Evolutionary conservation across 176 grass and related monocot species (phyloP).

Genomic region (Zoysia japonica): DNA sequence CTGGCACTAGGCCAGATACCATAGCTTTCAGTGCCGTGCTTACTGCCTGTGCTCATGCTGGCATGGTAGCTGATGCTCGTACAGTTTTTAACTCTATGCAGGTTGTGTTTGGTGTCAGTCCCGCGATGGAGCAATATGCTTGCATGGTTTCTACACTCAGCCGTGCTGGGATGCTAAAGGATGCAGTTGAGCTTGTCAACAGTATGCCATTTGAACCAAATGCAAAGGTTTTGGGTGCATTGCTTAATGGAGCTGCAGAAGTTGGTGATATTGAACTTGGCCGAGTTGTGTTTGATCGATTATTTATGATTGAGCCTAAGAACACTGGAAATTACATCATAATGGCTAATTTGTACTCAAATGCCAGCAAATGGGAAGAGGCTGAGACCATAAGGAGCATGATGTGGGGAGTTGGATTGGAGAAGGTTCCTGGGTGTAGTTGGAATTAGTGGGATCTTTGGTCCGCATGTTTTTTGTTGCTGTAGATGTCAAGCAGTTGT

Average conservation of each 20-base stretch:
- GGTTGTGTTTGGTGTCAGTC: slow-evolving; percentile 21
- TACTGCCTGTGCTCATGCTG: slow-evolving; percentile 60
- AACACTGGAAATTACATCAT: slow-evolving; percentile 70
- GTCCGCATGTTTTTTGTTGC: slow-evolving; percentile 35
- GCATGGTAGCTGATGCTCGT: slow-evolving; percentile 59
- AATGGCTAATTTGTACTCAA: slow-evolving; percentile 76
- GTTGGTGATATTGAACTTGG: slow-evolving; percentile 56
- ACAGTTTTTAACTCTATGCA: slow-evolving; percentile 58
- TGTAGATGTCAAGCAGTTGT: slow-evolving; percentile 33
- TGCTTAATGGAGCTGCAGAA: slow-evolving; percentile 62
- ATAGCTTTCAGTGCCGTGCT: slow-evolving; percentile 64
- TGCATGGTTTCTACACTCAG: slow-evolving; percentile 67
- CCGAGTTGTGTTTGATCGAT: slow-evolving; percentile 44
- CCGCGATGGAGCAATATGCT: slow-evolving; percentile 34
- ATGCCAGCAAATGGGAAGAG: slow-evolving; percentile 71
- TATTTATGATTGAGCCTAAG: slow-evolving; percentile 62
- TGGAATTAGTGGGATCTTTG: slow-evolving; percentile 49
- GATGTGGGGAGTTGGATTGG: slow-evolving; percentile 57
- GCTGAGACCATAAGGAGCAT: slow-evolving; percentile 57
- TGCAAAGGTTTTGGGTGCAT: slow-evolving; percentile 59
- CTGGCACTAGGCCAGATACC: slow-evolving; percentile 46
- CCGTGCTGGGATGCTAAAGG: slow-evolving; percentile 61
- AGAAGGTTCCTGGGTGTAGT: slow-evolving; percentile 63
- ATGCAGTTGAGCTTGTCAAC: slow-evolving; percentile 53
- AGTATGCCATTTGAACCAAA: slow-evolving; percentile 67